A percentile compares a stretch with the other conserved stretches of the same genome.
Conservation (phyloP, 805 yeast genomes). For the Wickerhamomyces mucosus region DNA sequence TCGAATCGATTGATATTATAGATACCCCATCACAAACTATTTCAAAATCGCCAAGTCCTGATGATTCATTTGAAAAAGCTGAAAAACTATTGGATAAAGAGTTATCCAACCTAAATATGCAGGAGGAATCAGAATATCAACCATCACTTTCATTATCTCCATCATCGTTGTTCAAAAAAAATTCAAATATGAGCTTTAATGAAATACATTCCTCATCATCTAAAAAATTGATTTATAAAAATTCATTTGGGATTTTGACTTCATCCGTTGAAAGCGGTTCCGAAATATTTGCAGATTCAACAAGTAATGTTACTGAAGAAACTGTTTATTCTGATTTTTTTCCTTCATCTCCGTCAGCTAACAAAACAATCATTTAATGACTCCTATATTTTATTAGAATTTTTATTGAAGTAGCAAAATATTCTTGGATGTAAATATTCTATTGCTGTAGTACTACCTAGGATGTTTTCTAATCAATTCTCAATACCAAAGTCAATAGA, state of each 20-base stretch:
- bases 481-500: conserved; percentile 39
- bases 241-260: conserved; percentile 11
- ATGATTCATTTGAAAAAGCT: conserved; percentile 16
- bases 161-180: conserved; percentile 1
- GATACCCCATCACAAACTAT: too few species aligned
- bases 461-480: conserved; percentile 29
- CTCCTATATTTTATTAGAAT: too few species aligned
- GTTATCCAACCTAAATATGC: conserved; percentile 6
- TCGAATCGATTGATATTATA: too few species aligned
- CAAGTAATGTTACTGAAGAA: conserved; percentile 16
- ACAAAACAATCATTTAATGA: too few species aligned
- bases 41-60: conserved; percentile 9
- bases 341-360: too few species aligned
- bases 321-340: conserved; percentile 18
- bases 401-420: too few species aligned
- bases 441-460: neutral
- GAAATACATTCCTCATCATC: conserved; percentile 6
- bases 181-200: conserved; percentile 1
- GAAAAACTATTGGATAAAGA: conserved; percentile 10
- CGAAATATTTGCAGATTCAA: conserved; percentile 1
- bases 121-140: neutral
- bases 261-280: conserved; percentile 1
- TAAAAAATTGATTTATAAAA: conserved; percentile 10
- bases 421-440: too few species aligned
- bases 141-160: conserved; percentile 3